Conservation (phyloP, 805 yeast species). For the Cyberlindnera mycetangii region DNA sequence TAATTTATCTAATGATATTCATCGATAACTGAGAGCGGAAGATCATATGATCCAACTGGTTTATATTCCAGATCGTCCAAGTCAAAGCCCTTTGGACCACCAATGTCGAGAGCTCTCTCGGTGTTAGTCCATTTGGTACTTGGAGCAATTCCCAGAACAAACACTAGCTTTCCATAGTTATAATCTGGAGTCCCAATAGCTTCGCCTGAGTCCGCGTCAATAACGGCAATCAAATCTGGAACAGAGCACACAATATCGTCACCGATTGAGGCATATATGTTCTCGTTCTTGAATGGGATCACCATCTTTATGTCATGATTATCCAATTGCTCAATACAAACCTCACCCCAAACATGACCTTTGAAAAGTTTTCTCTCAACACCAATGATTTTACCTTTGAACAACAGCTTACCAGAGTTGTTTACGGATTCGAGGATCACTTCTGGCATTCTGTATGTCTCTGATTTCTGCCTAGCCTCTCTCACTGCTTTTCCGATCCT, state of each 20-base stretch:
- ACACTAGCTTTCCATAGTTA: conserved; percentile 42
- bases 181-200: conserved; percentile 48
- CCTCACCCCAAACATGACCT: conserved; percentile 46
- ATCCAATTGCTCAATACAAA: conserved; percentile 31
- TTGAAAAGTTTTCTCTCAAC: conserved; percentile 40
- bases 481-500: conserved; percentile 45
- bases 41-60: conserved; percentile 34
- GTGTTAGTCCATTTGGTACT: conserved; percentile 36
- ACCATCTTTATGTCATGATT: conserved; percentile 17
- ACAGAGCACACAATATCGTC: conserved; percentile 36
- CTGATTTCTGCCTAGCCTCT: conserved; percentile 35
- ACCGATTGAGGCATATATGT: conserved; percentile 34
- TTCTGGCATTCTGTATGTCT: conserved; percentile 34
- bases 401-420: conserved; percentile 34
- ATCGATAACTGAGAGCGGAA: conserved; percentile 37
- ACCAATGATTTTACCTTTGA: conserved; percentile 42
- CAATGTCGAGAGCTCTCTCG: conserved; percentile 34
- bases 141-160: conserved; percentile 42
- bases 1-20: too few species aligned
- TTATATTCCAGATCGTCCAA: conserved; percentile 35
- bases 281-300: conserved; percentile 49
- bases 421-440: conserved; percentile 37
- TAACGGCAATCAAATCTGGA: conserved; percentile 43
- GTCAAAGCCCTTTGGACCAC: conserved; percentile 38
- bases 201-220: conserved; percentile 41